Percentiles rank a stretch among this genome's conserved stretches.
phyloP scores from a whole-genome alignment of 768 basidiomycete species.

The Kwoniella sp. region DNA sequence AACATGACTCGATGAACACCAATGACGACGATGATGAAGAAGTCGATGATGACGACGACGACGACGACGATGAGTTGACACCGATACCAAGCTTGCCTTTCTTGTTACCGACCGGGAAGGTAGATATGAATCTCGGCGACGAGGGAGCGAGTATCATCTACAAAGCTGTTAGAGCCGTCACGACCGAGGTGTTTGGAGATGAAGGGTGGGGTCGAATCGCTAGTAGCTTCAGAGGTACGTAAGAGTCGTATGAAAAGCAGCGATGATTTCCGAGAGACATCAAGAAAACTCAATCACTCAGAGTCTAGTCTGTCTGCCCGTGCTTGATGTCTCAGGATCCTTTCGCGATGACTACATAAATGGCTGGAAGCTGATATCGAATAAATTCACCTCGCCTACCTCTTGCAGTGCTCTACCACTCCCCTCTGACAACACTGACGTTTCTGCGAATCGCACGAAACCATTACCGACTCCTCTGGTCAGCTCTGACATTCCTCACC shows the following conservation, averaged over 20 bases:
- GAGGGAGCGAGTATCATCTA: conserved; percentile 60
- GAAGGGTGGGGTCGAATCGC: conserved; percentile 82
- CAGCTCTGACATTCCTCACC: conserved; percentile 71
- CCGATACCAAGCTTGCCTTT: conserved; percentile 36
- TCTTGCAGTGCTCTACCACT: conserved; percentile 78
- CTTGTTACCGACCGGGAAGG: conserved; percentile 24
- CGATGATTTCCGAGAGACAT: too few relatives aligned
- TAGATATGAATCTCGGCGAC: conserved; percentile 38
- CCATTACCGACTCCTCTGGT: conserved; percentile 78
- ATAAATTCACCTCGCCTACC: too few relatives aligned
- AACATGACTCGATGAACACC: background rate
- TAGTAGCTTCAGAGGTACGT: conserved; percentile 71
- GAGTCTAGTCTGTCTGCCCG: too few relatives aligned
- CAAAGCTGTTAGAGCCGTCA: conserved; percentile 68
- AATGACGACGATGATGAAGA: conserved; percentile 13
- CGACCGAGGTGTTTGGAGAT: conserved; percentile 77
- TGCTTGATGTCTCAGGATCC: too few relatives aligned
- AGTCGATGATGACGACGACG: conserved; percentile 28
- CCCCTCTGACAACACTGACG: conserved; percentile 76
- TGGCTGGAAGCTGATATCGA: too few relatives aligned
- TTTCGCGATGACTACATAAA: too few relatives aligned
- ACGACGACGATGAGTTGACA: conserved; percentile 31
- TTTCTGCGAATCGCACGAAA: conserved; percentile 84
- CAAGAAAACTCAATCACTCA: background rate
- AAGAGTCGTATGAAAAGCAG: too few relatives aligned